These are phyloP conservation scores for Speleostelium caveatum DNA, from an alignment of 78 protist species.

Conservation along the genomic window DNA sequence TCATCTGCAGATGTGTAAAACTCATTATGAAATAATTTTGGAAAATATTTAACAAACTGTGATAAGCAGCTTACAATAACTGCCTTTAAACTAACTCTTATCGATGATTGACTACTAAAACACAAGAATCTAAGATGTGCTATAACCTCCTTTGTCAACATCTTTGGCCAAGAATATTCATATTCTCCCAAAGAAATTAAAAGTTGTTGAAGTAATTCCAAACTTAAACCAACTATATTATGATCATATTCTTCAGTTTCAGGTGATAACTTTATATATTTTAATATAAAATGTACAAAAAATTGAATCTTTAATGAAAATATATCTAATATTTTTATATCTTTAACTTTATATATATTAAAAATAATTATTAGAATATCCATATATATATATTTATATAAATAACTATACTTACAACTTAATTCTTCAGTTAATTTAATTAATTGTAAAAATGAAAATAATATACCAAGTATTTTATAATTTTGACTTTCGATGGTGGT, in stretches of 20 bases:
- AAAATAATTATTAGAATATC: background rate
- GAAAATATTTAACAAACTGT: slow-evolving; percentile 62
- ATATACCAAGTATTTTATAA: slow-evolving; percentile 35
- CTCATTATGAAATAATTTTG: slow-evolving; percentile 36
- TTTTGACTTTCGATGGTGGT: background rate
- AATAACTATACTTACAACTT: background rate
- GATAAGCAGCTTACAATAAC: slow-evolving; percentile 59
- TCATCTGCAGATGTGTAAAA: background rate
- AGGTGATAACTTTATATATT: slow-evolving; percentile 23
- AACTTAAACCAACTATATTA: slow-evolving; percentile 70
- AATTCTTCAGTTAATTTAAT: slow-evolving; percentile 54
- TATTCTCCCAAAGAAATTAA: slow-evolving; percentile 33
- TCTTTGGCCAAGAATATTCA: slow-evolving; percentile 67
- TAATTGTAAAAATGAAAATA: slow-evolving; percentile 56
- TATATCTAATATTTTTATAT: slow-evolving; percentile 32
- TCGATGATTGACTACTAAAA: background rate
- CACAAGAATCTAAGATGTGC: slow-evolving; percentile 12
- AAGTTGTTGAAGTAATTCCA: slow-evolving; percentile 66
- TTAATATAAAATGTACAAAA: slow-evolving; percentile 50
- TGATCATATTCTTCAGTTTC: slow-evolving; percentile 60
- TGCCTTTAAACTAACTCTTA: slow-evolving; percentile 64
- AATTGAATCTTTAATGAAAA: slow-evolving; percentile 29
- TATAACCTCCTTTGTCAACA: slow-evolving; percentile 15
- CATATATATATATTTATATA: background rate
- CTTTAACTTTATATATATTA: background rate